A percentile compares a stretch with the other conserved stretches of the same genome.
Conservation (phyloP, 1,284 basidiomycete species). For the Porogramme epimiltina region DNA sequence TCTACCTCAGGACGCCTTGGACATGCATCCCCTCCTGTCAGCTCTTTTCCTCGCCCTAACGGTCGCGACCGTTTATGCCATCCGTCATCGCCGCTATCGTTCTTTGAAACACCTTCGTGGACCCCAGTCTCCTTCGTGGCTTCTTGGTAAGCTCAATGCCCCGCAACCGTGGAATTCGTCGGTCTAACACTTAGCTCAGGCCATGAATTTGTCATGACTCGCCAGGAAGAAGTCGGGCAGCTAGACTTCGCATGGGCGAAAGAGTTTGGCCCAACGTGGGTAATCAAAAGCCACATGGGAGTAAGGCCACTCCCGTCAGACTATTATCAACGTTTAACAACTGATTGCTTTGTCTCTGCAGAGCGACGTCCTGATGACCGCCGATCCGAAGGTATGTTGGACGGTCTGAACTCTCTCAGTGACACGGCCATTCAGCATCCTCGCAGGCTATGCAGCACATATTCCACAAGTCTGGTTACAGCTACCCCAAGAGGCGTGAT, state of each 20-base stretch:
- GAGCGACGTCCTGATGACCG: constrained; percentile 14
- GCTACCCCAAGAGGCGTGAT: no score
- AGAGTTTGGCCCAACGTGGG: constrained; percentile 25
- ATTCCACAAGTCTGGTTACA: no score
- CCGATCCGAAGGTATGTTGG: constrained; percentile 12
- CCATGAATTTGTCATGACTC: constrained; percentile 16
- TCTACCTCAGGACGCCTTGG: no score
- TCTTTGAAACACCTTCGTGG: constrained; percentile 24
- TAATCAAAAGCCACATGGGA: constrained; percentile 14
- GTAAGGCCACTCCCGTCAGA: constrained; percentile 7
- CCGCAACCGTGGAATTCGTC: neutral
- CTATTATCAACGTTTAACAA: no score
- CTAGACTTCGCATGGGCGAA: constrained; percentile 23
- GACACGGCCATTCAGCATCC: no score
- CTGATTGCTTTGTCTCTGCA: neutral
- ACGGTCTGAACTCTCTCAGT: neutral
- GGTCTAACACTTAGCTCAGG: constrained; percentile 4
- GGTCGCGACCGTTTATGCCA: neutral
- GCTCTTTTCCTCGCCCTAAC: neutral
- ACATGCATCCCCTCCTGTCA: no score
- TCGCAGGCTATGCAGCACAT: no score
- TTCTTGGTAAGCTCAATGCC: constrained; percentile 3
- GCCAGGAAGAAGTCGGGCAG: constrained; percentile 24
- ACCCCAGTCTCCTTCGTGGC: constrained; percentile 4
- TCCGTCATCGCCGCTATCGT: constrained; percentile 7